Conservation (phyloP, 495 filamentous ascomycete species). For the Apiosordaria backusii region DNA sequence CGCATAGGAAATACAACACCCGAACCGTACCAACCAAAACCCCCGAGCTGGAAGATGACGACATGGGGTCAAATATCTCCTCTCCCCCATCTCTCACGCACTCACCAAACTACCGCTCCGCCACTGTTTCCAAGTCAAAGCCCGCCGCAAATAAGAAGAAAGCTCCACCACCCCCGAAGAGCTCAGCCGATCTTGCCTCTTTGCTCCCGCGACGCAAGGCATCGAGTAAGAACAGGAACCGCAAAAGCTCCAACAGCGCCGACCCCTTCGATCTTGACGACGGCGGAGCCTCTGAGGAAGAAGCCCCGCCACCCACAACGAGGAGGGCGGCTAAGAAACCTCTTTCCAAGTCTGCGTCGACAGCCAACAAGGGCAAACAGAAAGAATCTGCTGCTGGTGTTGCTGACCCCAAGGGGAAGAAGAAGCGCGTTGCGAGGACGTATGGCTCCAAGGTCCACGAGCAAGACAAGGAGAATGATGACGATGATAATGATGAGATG, state of each 20-base stretch:
- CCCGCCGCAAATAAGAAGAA: constrained; percentile 22
- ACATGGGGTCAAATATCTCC: constrained; percentile 39
- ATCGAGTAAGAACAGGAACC: background rate
- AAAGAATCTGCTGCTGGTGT: constrained; percentile 12
- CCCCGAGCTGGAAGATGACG: constrained; percentile 28
- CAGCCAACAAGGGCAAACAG: constrained; percentile 3
- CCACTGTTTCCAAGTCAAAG: constrained; percentile 16
- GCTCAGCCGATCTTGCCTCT: constrained; percentile 40
- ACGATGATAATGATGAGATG: constrained; percentile 42
- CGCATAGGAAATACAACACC: constrained; percentile 32
- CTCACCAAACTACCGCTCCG: constrained; percentile 42
- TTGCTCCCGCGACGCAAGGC: constrained; percentile 39
- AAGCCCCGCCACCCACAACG: constrained; percentile 30
- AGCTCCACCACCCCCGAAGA: constrained; percentile 32
- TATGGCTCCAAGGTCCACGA: constrained; percentile 33
- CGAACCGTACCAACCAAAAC: constrained; percentile 26
- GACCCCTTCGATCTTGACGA: constrained; percentile 26
- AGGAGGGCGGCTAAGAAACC: constrained; percentile 35
- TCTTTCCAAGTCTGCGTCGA: background rate
- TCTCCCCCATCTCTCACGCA: constrained; percentile 51
- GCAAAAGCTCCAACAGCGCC: constrained; percentile 7
- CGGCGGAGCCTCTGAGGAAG: constrained; percentile 17
- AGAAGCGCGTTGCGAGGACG: constrained; percentile 31
- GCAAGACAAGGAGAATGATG: constrained; percentile 42
- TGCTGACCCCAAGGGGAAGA: constrained; percentile 19